Conservation (phyloP, 495 filamentous ascomycete genomes). For the Xylaria sp. region DNA sequence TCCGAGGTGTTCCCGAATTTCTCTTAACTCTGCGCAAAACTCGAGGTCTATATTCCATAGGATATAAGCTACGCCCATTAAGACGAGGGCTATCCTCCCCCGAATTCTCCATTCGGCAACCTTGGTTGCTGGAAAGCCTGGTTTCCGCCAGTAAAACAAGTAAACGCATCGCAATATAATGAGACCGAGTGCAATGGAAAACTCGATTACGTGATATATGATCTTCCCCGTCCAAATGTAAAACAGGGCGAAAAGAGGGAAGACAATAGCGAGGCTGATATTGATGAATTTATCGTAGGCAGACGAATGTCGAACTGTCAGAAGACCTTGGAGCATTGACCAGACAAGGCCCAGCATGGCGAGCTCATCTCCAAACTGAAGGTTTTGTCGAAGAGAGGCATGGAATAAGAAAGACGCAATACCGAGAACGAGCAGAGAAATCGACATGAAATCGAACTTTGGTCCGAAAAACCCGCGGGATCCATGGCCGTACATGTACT, state of each 20-base stretch:
- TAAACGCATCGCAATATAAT: slow-evolving; percentile 30
- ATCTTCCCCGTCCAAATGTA: slow-evolving; percentile 47
- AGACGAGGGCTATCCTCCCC: slow-evolving; percentile 28
- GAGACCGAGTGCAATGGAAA: slow-evolving; percentile 27
- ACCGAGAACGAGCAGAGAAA: slow-evolving; percentile 60
- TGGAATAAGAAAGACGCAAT: slow-evolving; percentile 62
- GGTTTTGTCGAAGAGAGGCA: slow-evolving; percentile 58
- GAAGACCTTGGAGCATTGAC: slow-evolving; percentile 58
- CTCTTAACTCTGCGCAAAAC: slow-evolving; percentile 49
- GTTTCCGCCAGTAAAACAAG: slow-evolving; percentile 31
- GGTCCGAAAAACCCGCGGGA: slow-evolving; percentile 9
- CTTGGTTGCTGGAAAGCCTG: slow-evolving; percentile 25
- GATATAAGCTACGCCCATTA: slow-evolving; percentile 48
- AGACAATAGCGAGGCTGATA: slow-evolving; percentile 36
- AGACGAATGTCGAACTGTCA: slow-evolving; percentile 49
- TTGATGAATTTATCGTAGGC: slow-evolving; percentile 38
- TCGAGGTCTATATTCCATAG: slow-evolving; percentile 60
- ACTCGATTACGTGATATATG: slow-evolving; percentile 38
- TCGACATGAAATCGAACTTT: slow-evolving; percentile 37
- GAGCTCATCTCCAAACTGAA: slow-evolving; percentile 61
- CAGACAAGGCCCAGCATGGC: slow-evolving; percentile 64
- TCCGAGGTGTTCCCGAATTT: slow-evolving; percentile 46
- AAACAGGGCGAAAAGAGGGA: slow-evolving; percentile 42
- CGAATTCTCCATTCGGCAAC: slow-evolving; percentile 24
- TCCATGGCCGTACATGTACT: slow-evolving; percentile 23